phyloP scores from a whole-genome alignment of 2,329 filamentous ascomycete genomes.

The Ophidiomyces ophidiicola region DNA sequence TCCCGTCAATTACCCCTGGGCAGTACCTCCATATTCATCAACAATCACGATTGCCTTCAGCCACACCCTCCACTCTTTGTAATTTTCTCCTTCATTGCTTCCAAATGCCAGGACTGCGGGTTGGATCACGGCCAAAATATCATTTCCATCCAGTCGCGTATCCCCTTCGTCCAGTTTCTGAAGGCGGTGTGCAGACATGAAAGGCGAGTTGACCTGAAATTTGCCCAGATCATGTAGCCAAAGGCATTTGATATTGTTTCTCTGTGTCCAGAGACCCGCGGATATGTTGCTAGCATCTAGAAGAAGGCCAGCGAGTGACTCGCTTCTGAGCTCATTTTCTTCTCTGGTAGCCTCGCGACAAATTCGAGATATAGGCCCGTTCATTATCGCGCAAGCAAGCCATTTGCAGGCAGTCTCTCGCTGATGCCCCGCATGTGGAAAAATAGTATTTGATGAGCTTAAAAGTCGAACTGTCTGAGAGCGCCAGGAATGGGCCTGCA shows the following conservation, averaged over 20 bases:
- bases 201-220: conserved; percentile 6
- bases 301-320: conserved; percentile 11
- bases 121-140: conserved; percentile 15
- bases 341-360: conserved; percentile 1
- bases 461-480: conserved; percentile 17
- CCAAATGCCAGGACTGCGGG: conserved; percentile 18
- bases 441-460: conserved; percentile 2
- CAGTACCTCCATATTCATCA: background rate
- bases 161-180: conserved; percentile 19
- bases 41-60: conserved; percentile 17
- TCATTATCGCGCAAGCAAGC: conserved; percentile 4
- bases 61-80: conserved; percentile 18
- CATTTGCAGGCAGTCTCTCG: conserved; percentile 1
- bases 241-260: conserved; percentile 13
- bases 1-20: background rate
- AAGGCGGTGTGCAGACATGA: conserved; percentile 16
- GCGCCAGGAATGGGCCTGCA: conserved; percentile 18
- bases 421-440: background rate
- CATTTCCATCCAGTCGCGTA: conserved; percentile 13
- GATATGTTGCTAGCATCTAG: conserved; percentile 13
- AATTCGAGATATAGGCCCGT: background rate
- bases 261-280: conserved; percentile 17
- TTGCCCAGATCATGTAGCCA: background rate
- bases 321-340: background rate
- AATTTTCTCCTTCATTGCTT: conserved; percentile 18